Conservation (phyloP, 1,139 yeast genomes). For the Hyphopichia burtonii region DNA sequence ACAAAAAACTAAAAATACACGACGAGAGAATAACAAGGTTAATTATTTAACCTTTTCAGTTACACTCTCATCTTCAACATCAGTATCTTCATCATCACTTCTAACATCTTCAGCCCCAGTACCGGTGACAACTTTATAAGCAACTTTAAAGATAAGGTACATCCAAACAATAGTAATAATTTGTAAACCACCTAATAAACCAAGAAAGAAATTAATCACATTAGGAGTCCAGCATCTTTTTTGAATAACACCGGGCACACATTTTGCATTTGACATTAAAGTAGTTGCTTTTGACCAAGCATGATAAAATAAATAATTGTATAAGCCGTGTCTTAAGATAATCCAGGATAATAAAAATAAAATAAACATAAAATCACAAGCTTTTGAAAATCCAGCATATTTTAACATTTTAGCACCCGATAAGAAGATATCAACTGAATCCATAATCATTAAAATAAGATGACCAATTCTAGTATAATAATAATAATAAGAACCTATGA, state of each 20-base stretch:
- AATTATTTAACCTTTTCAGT: background rate
- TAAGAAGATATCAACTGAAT: slow-evolving; percentile 71
- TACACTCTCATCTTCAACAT: slow-evolving; percentile 18
- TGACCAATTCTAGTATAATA: slow-evolving; percentile 80
- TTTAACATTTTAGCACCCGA: slow-evolving; percentile 75
- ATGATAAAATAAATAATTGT: slow-evolving; percentile 64
- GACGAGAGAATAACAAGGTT: background rate
- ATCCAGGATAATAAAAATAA: slow-evolving; percentile 72
- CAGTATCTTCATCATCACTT: slow-evolving; percentile 63
- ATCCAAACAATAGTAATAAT: slow-evolving; percentile 71
- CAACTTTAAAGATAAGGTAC: slow-evolving; percentile 68
- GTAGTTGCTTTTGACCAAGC: slow-evolving; percentile 35
- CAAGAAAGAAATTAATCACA: slow-evolving; percentile 51
- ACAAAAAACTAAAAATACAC: background rate
- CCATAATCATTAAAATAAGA: slow-evolving; percentile 77
- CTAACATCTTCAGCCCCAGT: slow-evolving; percentile 79
- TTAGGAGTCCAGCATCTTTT: slow-evolving; percentile 60
- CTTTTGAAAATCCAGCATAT: slow-evolving; percentile 58
- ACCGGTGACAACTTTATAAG: slow-evolving; percentile 67
- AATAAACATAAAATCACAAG: slow-evolving; percentile 71
- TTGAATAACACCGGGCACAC: slow-evolving; percentile 27
- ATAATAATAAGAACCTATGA: slow-evolving; percentile 70
- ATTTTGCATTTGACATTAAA: slow-evolving; percentile 39
- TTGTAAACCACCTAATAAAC: slow-evolving; percentile 66
- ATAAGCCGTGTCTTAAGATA: slow-evolving; percentile 68